phyloP scores from a whole-genome alignment of 2,329 filamentous ascomycete species.

The Fusarium virguliforme region DNA sequence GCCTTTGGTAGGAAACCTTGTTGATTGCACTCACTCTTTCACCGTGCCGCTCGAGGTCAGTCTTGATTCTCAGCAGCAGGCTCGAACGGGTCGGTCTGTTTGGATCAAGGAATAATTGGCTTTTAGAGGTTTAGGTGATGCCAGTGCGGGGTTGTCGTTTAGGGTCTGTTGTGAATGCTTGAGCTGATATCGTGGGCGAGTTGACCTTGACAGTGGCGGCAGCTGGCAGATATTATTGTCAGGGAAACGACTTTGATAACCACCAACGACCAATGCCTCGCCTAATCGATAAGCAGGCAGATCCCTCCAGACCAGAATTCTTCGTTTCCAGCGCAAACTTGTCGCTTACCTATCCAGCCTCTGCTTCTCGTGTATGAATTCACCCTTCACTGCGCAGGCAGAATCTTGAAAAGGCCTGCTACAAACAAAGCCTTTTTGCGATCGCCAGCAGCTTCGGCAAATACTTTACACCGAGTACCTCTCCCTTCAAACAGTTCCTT shows the following conservation, averaged over 20 bases:
- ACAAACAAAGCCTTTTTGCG: slow-evolving; percentile 47
- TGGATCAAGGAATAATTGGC: neutral
- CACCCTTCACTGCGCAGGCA: slow-evolving; percentile 40
- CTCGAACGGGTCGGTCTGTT: slow-evolving; percentile 3
- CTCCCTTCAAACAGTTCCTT: slow-evolving; percentile 17
- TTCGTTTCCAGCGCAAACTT: slow-evolving; percentile 16
- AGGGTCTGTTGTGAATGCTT: neutral
- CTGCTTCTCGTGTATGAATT: slow-evolving; percentile 24
- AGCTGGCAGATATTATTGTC: slow-evolving; percentile 36
- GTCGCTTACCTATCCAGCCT: slow-evolving; percentile 12
- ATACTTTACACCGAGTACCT: slow-evolving; percentile 24
- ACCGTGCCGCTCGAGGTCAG: neutral
- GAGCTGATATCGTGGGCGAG: slow-evolving; percentile 6
- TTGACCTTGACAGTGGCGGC: slow-evolving; percentile 38
- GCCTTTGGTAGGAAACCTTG: neutral
- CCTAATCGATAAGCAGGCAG: slow-evolving; percentile 3
- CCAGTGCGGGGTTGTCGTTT: slow-evolving; percentile 22
- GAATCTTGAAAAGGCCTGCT: slow-evolving; percentile 47
- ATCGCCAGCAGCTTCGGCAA: slow-evolving; percentile 41
- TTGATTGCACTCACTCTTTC: slow-evolving; percentile 29
- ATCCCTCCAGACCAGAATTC: neutral
- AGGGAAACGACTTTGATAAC: slow-evolving; percentile 22
- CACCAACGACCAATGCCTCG: slow-evolving; percentile 13
- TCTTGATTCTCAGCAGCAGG: slow-evolving; percentile 1
- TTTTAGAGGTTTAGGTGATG: neutral